Conservation (phyloP, 129 eudicot genomes). For the Centaurea solstitialis region DNA sequence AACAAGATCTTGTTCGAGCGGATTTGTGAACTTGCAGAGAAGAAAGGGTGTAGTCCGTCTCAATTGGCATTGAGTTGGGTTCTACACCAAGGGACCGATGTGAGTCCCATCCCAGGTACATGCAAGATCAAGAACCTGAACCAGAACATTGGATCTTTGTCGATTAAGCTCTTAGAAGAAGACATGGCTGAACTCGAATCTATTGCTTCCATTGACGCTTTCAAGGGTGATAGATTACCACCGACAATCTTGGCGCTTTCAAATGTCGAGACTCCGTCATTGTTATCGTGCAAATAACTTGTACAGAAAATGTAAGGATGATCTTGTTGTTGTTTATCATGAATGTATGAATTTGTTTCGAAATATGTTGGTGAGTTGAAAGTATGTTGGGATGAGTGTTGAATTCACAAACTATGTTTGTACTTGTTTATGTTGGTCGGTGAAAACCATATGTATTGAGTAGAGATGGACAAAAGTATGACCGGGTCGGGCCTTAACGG, state of each 20-base stretch:
- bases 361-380: neutral
- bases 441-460: too few species aligned
- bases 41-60: constrained; percentile 49
- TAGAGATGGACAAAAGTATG: too few species aligned
- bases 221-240: constrained; percentile 38
- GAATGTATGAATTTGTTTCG: neutral
- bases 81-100: constrained; percentile 49
- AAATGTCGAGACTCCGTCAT: constrained; percentile 47
- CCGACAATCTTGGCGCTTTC: constrained; percentile 17
- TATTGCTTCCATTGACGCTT: constrained; percentile 31
- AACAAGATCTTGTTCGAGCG: constrained; percentile 32
- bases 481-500: too few species aligned
- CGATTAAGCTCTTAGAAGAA: constrained; percentile 21
- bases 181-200: constrained; percentile 45
- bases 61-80: constrained; percentile 67
- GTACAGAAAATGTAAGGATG: too few species aligned
- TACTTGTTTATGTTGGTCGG: too few species aligned
- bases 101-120: constrained; percentile 61
- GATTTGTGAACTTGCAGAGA: constrained; percentile 38
- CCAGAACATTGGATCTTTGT: constrained; percentile 46
- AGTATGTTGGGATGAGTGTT: neutral
- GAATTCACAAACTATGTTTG: neutral
- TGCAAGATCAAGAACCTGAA: constrained; percentile 43
- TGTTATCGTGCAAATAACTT: constrained; percentile 37
- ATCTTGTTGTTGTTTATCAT: neutral